These are phyloP conservation scores for Physcia stellaris DNA, from an alignment of 495 filamentous ascomycete genomes.

Conservation along the genomic window DNA sequence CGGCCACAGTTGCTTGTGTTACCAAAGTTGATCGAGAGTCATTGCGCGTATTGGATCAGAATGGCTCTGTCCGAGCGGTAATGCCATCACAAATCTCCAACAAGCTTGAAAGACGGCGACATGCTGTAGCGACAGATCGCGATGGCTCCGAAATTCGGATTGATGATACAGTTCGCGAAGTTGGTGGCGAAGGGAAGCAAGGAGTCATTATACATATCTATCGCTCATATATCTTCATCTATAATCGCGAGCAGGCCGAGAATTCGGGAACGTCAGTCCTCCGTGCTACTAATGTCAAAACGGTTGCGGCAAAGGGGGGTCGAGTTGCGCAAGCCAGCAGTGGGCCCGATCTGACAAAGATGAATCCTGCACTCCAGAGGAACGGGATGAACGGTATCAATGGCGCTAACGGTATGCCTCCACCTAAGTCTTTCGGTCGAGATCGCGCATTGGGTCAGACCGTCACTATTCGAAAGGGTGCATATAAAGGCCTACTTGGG, in stretches of 20 bases:
- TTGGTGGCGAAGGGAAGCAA: slow-evolving; percentile 67
- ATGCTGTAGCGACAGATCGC: slow-evolving; percentile 81
- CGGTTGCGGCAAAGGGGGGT: slow-evolving; percentile 83
- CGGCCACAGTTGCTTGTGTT: slow-evolving; percentile 80
- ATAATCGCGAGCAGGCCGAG: slow-evolving; percentile 70
- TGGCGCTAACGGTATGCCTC: slow-evolving; percentile 46
- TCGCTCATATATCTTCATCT: slow-evolving; percentile 74
- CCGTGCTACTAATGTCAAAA: slow-evolving; percentile 71
- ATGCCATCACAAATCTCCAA: slow-evolving; percentile 85
- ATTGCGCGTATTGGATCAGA: slow-evolving; percentile 79
- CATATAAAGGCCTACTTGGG: slow-evolving; percentile 84
- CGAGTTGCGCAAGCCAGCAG: slow-evolving; percentile 34
- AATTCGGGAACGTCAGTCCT: slow-evolving; percentile 85
- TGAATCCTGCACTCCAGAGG: slow-evolving; percentile 79
- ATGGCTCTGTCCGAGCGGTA: slow-evolving; percentile 64
- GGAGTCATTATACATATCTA: slow-evolving; percentile 88
- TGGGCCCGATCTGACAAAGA: slow-evolving; percentile 68
- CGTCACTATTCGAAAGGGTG: slow-evolving; percentile 67
- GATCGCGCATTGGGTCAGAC: slow-evolving; percentile 87
- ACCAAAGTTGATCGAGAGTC: slow-evolving; percentile 93
- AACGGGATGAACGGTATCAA: slow-evolving; percentile 34
- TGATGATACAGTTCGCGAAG: slow-evolving; percentile 86
- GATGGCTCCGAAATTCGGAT: slow-evolving; percentile 85
- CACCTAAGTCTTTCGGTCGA: slow-evolving; percentile 63
- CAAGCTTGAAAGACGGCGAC: slow-evolving; percentile 62